phyloP scores from a whole-genome alignment of 805 yeast genomes.

The Yamadazyma scolyti region DNA sequence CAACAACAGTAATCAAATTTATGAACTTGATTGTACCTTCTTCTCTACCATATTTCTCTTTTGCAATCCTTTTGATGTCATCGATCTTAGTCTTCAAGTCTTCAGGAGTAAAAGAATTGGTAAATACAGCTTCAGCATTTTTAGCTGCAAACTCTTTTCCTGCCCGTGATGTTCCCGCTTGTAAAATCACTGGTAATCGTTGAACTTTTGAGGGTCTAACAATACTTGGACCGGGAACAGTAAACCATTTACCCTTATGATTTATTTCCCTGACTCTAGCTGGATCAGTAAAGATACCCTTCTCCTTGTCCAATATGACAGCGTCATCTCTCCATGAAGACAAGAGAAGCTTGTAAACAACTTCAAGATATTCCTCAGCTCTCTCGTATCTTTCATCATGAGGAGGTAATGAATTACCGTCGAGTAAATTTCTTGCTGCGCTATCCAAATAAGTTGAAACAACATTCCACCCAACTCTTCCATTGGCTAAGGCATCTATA shows the following conservation, averaged over 20 bases:
- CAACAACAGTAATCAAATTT: conserved; percentile 30
- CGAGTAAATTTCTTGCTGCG: conserved; percentile 36
- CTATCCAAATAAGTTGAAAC: conserved; percentile 42
- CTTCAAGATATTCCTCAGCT: conserved; percentile 41
- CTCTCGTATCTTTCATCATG: conserved; percentile 39
- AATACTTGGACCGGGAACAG: conserved; percentile 43
- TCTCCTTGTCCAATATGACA: conserved; percentile 20
- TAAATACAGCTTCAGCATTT: conserved; percentile 41
- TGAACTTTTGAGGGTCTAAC: conserved; percentile 38
- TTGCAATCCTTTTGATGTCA: conserved; percentile 29
- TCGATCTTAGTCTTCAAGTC: conserved; percentile 23
- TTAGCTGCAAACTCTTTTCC: conserved; percentile 42
- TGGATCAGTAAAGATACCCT: conserved; percentile 36
- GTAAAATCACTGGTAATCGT: conserved; percentile 40
- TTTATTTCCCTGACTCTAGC: conserved; percentile 37
- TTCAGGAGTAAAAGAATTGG: conserved; percentile 31
- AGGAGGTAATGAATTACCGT: conserved; percentile 32
- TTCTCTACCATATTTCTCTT: conserved; percentile 27
- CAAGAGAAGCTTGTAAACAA: conserved; percentile 35
- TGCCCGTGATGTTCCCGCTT: conserved; percentile 42
- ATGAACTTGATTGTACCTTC: conserved; percentile 34
- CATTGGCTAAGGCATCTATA: conserved; percentile 39
- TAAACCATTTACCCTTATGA: conserved; percentile 37
- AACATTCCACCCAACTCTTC: conserved; percentile 47
- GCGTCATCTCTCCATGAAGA: conserved; percentile 46